Evolutionary conservation across 1,139 yeast species (phyloP).

Genomic region (Candida neerlandica): DNA sequence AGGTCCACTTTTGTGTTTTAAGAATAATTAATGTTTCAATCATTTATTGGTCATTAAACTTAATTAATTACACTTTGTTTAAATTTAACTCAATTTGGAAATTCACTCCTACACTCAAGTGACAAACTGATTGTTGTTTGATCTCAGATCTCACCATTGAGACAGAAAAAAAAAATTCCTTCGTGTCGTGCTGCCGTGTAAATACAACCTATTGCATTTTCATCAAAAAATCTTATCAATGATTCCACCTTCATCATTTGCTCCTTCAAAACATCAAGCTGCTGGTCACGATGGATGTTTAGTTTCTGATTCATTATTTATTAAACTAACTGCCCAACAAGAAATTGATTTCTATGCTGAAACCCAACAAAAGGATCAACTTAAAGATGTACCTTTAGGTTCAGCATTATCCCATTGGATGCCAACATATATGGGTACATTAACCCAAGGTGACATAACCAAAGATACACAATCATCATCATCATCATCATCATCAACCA

Average conservation of each 20-base stretch:
- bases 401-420: slow-evolving; percentile 55
- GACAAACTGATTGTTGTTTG: too few species aligned
- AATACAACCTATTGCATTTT: too few species aligned
- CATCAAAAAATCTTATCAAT: neutral
- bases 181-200: too few species aligned
- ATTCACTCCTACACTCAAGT: too few species aligned
- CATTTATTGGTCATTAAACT: too few species aligned
- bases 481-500: neutral
- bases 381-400: slow-evolving; percentile 32
- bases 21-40: too few species aligned
- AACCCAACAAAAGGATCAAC: slow-evolving; percentile 22
- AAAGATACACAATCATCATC: too few species aligned
- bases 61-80: too few species aligned
- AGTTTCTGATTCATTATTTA: slow-evolving; percentile 56
- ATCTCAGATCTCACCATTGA: too few species aligned
- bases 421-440: slow-evolving; percentile 43
- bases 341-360: slow-evolving; percentile 73
- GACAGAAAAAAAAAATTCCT: too few species aligned
- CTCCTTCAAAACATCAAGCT: slow-evolving; percentile 51
- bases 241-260: slow-evolving; percentile 9
- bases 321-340: slow-evolving; percentile 63
- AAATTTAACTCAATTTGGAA: too few species aligned
- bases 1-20: too few species aligned
- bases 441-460: slow-evolving; percentile 31
- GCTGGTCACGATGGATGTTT: slow-evolving; percentile 92